Percentiles rank a stretch among this genome's conserved stretches.
Evolutionary conservation across 2,329 filamentous ascomycete genomes (phyloP).

Genomic region (Chrysoporthe deuterocubensis): DNA sequence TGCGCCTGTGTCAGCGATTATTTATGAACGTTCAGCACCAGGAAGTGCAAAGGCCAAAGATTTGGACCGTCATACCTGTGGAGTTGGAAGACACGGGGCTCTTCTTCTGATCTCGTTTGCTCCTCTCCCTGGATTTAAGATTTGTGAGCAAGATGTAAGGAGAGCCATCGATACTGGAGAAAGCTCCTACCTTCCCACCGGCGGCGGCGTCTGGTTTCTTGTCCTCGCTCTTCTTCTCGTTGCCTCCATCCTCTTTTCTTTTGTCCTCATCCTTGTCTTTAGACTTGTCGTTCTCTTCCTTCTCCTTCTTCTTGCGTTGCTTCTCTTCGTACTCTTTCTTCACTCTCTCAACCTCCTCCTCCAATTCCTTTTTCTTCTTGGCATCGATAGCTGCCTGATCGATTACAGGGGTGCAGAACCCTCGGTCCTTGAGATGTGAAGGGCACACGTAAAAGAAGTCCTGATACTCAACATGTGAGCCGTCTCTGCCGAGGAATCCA

Average conservation of each 20-base stretch:
- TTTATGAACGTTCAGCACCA: neutral
- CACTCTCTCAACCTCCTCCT: constrained; percentile 65
- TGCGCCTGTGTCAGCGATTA: constrained; percentile 40
- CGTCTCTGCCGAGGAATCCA: neutral
- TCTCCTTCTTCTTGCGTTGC: constrained; percentile 69
- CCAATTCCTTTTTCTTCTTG: constrained; percentile 68
- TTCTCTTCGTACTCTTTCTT: constrained; percentile 81
- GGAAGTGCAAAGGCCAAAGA: neutral
- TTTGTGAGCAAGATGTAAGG: constrained; percentile 36
- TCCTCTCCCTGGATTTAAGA: constrained; percentile 47
- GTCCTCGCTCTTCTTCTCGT: constrained; percentile 47
- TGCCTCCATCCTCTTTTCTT: constrained; percentile 39
- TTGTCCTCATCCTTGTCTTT: constrained; percentile 54
- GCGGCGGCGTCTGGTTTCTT: constrained; percentile 39
- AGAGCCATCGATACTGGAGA: neutral
- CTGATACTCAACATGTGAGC: constrained; percentile 37
- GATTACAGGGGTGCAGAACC: constrained; percentile 77
- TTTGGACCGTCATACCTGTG: constrained; percentile 63
- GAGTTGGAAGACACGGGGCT: constrained; percentile 80
- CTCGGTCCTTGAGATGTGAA: constrained; percentile 78
- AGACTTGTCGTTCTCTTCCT: constrained; percentile 62
- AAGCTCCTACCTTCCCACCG: constrained; percentile 36
- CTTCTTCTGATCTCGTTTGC: constrained; percentile 58
- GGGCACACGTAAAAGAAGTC: constrained; percentile 94
- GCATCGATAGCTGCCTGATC: constrained; percentile 68